Evolutionary conservation across 2,329 filamentous ascomycete genomes (phyloP).

Genomic region (Calonectria crousiana): DNA sequence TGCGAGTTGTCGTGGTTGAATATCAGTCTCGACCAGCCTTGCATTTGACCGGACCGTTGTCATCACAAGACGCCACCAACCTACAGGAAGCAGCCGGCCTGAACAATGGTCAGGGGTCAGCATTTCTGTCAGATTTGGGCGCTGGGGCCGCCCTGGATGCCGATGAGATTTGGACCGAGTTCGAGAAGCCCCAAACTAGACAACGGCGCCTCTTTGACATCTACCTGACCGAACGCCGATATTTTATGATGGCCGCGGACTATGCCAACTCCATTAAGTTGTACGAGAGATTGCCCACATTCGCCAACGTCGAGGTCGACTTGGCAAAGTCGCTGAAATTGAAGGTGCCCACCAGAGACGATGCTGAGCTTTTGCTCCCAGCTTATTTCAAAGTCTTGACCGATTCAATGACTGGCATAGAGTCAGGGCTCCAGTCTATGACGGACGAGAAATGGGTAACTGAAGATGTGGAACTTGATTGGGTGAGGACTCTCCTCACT

Average conservation of each 20-base stretch:
- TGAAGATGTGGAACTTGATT: slow-evolving; percentile 69
- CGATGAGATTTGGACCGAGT: slow-evolving; percentile 67
- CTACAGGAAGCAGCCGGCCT: slow-evolving; percentile 80
- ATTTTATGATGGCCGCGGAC: slow-evolving; percentile 74
- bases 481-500: slow-evolving; percentile 72
- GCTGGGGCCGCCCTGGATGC: slow-evolving; percentile 62
- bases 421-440: slow-evolving; percentile 62
- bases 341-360: slow-evolving; percentile 46
- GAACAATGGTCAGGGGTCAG: slow-evolving; percentile 69
- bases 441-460: slow-evolving; percentile 63
- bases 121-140: slow-evolving; percentile 67
- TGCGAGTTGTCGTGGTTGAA: slow-evolving; percentile 85
- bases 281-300: slow-evolving; percentile 55
- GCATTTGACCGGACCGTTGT: slow-evolving; percentile 78
- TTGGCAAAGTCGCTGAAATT: slow-evolving; percentile 49
- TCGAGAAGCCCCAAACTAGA: slow-evolving; percentile 72
- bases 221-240: slow-evolving; percentile 79
- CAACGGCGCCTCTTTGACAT: slow-evolving; percentile 76
- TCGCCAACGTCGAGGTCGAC: slow-evolving; percentile 41
- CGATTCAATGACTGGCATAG: slow-evolving; percentile 62
- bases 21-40: slow-evolving; percentile 83
- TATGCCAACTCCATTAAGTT: slow-evolving; percentile 63
- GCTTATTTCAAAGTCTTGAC: slow-evolving; percentile 62
- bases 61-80: slow-evolving; percentile 82
- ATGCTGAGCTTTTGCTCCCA: slow-evolving; percentile 60